phyloP scores from a whole-genome alignment of 352 stramenopile genomes.

The Globisporangium apiculatum region DNA sequence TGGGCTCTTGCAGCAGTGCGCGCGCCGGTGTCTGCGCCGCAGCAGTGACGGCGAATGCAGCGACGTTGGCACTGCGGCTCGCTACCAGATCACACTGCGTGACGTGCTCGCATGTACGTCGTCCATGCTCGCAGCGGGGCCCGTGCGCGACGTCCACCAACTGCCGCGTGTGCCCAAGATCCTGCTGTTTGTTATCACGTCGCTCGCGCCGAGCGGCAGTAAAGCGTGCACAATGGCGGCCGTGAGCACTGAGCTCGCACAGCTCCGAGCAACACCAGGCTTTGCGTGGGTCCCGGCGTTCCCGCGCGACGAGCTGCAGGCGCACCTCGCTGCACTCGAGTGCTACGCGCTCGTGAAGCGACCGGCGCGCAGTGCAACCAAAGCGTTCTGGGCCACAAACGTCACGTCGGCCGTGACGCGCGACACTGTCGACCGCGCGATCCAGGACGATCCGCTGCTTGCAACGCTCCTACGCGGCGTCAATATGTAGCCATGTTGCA shows the following conservation, averaged over 20 bases:
- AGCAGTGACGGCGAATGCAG: neutral
- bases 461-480: constrained; percentile 15
- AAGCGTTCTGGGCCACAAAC: constrained; percentile 37
- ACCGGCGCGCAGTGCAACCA: constrained; percentile 14
- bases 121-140: constrained; percentile 29
- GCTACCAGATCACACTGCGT: constrained; percentile 21
- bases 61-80: neutral
- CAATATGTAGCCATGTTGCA: too few relatives aligned
- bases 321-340: constrained; percentile 53
- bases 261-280: constrained; percentile 21
- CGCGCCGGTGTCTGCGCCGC: constrained; percentile 29
- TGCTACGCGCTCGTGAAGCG: constrained; percentile 64
- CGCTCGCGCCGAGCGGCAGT: constrained; percentile 30
- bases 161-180: constrained; percentile 60
- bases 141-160: constrained; percentile 49
- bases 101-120: constrained; percentile 30
- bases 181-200: constrained; percentile 56
- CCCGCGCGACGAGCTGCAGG: constrained; percentile 49
- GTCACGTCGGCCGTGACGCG: constrained; percentile 44
- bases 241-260: constrained; percentile 41
- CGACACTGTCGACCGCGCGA: constrained; percentile 27
- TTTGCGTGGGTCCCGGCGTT: constrained; percentile 56
- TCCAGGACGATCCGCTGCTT: constrained; percentile 48
- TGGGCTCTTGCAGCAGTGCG: constrained; percentile 51
- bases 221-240: constrained; percentile 31